phyloP scores from a whole-genome alignment of 2,329 filamentous ascomycete genomes.

The Aspergillus intermedius region DNA sequence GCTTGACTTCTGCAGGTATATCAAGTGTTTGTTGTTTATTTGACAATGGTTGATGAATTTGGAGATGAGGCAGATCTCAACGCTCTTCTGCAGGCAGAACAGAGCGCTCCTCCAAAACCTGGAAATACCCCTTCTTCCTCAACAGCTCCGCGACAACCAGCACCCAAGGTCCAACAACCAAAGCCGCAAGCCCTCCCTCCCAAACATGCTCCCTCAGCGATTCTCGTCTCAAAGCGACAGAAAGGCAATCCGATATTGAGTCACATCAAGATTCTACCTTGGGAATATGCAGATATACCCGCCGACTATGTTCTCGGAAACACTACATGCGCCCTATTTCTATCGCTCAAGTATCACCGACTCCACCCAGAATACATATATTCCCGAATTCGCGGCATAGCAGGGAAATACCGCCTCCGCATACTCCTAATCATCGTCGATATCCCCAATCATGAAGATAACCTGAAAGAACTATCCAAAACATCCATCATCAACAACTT shows the following conservation, averaged over 20 bases:
- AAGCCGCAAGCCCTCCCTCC: constrained; percentile 77
- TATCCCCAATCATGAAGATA: constrained; percentile 88
- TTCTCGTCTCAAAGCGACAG: constrained; percentile 84
- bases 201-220: constrained; percentile 62
- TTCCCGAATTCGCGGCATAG: constrained; percentile 76
- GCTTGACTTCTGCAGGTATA: neutral
- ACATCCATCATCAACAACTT: constrained; percentile 88
- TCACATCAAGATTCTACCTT: constrained; percentile 71
- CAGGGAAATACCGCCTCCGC: constrained; percentile 78
- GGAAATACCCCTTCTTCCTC: constrained; percentile 44
- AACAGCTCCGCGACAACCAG: constrained; percentile 21
- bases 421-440: constrained; percentile 88
- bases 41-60: constrained; percentile 42
- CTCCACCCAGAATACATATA: constrained; percentile 98
- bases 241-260: constrained; percentile 92
- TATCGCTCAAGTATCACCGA: constrained; percentile 94
- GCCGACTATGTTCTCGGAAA: constrained; percentile 84
- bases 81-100: constrained; percentile 27
- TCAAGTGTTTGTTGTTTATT: neutral
- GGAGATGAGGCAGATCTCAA: constrained; percentile 42
- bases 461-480: constrained; percentile 82
- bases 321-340: constrained; percentile 85
- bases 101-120: constrained; percentile 37
- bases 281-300: constrained; percentile 97
- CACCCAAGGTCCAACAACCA: constrained; percentile 69